A percentile compares a stretch with the other conserved stretches of the same genome.
phyloP scores from a whole-genome alignment of 78 protist genomes.

The Dictyostelium citrinum region DNA sequence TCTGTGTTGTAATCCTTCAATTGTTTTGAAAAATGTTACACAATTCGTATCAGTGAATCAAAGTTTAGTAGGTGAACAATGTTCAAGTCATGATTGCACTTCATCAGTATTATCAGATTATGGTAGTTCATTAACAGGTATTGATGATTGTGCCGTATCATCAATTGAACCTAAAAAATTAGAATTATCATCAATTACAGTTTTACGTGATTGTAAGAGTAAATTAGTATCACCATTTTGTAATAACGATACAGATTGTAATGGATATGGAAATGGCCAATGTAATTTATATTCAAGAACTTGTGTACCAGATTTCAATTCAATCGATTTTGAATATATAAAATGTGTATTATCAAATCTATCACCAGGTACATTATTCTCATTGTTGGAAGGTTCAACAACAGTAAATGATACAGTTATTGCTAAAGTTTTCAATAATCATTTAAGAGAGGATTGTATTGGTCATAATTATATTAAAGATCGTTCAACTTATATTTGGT shows the following conservation, averaged over 20 bases:
- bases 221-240: not conserved
- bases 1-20: not conserved
- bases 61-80: not conserved
- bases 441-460: not conserved
- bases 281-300: not conserved
- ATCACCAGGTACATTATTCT: not conserved
- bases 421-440: not conserved
- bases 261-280: not conserved
- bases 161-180: not conserved
- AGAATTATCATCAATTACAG: not conserved
- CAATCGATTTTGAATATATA: not conserved
- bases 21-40: not conserved
- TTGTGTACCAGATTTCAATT: not conserved
- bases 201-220: not conserved
- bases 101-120: not conserved
- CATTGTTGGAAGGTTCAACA: not conserved
- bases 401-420: not conserved
- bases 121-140: not conserved
- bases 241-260: not conserved
- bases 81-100: not conserved
- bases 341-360: not conserved
- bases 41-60: not conserved
- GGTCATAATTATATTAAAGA: not conserved
- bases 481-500: not conserved
- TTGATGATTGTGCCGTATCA: not conserved